Conservation (phyloP, 768 basidiomycete genomes). For the Nevesoporus exiguus region DNA sequence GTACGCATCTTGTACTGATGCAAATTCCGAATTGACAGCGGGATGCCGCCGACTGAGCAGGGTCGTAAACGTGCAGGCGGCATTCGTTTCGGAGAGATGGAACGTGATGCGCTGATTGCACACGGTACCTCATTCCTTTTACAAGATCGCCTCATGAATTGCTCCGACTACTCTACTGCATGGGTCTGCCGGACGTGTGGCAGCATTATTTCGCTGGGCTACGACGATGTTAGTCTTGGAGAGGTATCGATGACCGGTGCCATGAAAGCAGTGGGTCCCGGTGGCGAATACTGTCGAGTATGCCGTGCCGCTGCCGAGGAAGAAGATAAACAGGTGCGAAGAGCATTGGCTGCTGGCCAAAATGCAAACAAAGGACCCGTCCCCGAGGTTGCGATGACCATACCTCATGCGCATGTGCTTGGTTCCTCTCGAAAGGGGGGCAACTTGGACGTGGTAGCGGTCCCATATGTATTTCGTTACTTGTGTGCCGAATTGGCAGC, state of each 20-base stretch:
- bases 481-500: constrained; percentile 95
- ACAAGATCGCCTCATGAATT: constrained; percentile 99
- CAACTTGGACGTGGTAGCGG: constrained; percentile 90
- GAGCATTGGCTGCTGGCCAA: constrained; percentile 55
- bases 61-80: constrained; percentile 98
- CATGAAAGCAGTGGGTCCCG: constrained; percentile 62
- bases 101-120: constrained; percentile 96
- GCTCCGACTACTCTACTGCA: constrained; percentile 98
- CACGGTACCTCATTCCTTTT: constrained; percentile 98
- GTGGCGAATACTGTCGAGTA: constrained; percentile 94
- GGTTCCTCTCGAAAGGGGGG: constrained; percentile 59
- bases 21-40: constrained; percentile 2
- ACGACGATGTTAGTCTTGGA: constrained; percentile 81
- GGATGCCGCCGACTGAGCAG: constrained; percentile 37
- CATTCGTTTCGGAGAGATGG: constrained; percentile 99
- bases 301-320: constrained; percentile 73
- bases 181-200: constrained; percentile 99
- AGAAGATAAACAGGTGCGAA: constrained; percentile 58
- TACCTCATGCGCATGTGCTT: constrained; percentile 67
- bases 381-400: constrained; percentile 58
- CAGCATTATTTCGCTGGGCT: constrained; percentile 92
- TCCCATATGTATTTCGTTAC: constrained; percentile 94
- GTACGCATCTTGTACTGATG: constrained; percentile 39
- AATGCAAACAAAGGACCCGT: constrained; percentile 38
- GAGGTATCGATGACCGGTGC: constrained; percentile 50